phyloP scores from a whole-genome alignment of 495 filamentous ascomycete genomes.

The Venustampulla echinocandica region DNA sequence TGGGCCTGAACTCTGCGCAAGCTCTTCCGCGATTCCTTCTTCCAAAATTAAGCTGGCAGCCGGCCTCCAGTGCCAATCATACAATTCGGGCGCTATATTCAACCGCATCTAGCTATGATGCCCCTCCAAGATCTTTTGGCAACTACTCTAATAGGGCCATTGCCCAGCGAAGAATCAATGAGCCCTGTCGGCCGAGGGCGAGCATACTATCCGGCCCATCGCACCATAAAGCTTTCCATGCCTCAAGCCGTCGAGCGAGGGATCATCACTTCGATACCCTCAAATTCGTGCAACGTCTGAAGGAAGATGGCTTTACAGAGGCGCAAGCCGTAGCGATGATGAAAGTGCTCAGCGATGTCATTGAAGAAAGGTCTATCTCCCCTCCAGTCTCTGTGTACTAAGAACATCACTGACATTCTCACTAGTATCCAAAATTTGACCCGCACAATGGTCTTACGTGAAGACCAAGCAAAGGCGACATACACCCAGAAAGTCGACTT shows the following conservation, averaged over 20 bases:
- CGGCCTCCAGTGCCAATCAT: constrained; percentile 20
- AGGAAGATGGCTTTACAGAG: constrained; percentile 89
- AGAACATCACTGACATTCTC: background rate
- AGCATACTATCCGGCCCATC: constrained; percentile 10
- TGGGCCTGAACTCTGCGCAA: constrained; percentile 20
- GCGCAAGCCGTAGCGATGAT: constrained; percentile 95
- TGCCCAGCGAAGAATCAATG: background rate
- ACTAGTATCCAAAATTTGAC: constrained; percentile 92
- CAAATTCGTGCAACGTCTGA: constrained; percentile 87
- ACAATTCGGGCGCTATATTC: constrained; percentile 24
- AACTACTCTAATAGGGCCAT: background rate
- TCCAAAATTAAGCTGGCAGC: constrained; percentile 44
- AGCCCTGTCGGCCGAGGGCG: background rate
- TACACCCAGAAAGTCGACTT: constrained; percentile 99
- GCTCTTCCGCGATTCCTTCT: constrained; percentile 44
- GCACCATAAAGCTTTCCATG: constrained; percentile 53
- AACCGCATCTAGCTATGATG: constrained; percentile 5
- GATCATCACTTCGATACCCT: constrained; percentile 99
- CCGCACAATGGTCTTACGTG: constrained; percentile 95
- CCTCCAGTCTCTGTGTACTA: constrained; percentile 1
- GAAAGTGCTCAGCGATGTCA: constrained; percentile 92
- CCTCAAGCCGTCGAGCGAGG: constrained; percentile 46
- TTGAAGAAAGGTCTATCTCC: constrained; percentile 67
- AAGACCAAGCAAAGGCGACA: constrained; percentile 76
- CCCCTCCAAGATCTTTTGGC: constrained; percentile 6